Evolutionary conservation across 2,329 filamentous ascomycete species (phyloP).

Genomic region (Diaporthe ilicicola): DNA sequence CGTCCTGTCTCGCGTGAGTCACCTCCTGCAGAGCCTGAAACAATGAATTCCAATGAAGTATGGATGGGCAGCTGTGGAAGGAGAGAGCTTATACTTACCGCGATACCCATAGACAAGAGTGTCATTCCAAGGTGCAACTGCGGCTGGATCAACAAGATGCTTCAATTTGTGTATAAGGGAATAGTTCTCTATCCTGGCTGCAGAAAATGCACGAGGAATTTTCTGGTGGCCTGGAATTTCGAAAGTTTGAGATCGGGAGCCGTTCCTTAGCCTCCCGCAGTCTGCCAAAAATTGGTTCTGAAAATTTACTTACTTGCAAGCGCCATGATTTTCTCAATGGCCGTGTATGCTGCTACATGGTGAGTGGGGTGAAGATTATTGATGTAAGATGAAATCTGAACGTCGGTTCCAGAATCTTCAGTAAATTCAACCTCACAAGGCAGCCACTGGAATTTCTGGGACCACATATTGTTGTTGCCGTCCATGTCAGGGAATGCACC

Average conservation of each 20-base stretch:
- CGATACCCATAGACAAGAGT: slow-evolving; percentile 31
- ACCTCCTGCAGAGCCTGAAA: too few species aligned
- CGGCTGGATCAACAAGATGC: background rate
- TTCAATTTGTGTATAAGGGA: background rate
- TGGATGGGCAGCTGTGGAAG: too few species aligned
- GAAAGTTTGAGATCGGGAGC: too few species aligned
- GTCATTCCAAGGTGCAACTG: slow-evolving; percentile 52
- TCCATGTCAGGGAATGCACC: background rate
- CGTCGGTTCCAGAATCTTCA: slow-evolving; percentile 39
- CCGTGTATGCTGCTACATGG: slow-evolving; percentile 46
- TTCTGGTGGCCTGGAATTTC: background rate
- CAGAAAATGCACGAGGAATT: background rate
- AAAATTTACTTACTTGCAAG: slow-evolving; percentile 34
- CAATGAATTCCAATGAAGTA: too few species aligned
- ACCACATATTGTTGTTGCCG: background rate
- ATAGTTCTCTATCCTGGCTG: too few species aligned
- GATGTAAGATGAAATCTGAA: slow-evolving; percentile 58
- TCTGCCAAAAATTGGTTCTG: background rate
- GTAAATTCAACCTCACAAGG: slow-evolving; percentile 58
- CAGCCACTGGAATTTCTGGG: slow-evolving; percentile 55
- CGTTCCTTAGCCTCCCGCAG: too few species aligned
- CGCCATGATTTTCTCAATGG: slow-evolving; percentile 47
- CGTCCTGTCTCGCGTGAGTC: too few species aligned
- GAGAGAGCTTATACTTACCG: too few species aligned
- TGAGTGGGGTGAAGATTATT: slow-evolving; percentile 60